Percentiles rank a stretch among this genome's conserved stretches.
phyloP scores from a whole-genome alignment of 768 basidiomycete species.

The Pleurotus djamor region DNA sequence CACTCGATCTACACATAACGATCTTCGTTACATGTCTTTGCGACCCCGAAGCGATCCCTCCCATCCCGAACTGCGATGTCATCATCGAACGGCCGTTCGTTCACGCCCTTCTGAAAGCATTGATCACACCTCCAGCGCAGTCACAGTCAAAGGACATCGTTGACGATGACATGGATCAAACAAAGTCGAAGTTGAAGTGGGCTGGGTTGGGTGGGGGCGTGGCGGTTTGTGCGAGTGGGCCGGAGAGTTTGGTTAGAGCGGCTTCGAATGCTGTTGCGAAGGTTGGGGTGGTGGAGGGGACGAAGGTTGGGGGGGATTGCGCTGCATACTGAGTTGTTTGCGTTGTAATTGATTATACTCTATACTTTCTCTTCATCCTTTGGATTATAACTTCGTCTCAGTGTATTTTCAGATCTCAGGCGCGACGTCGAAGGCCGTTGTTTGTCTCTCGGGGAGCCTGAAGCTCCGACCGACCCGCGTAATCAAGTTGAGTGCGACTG shows the following conservation, averaged over 20 bases:
- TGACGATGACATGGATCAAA: not conserved
- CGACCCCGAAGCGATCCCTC: slow-evolving; percentile 61
- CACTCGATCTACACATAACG: slow-evolving; percentile 67
- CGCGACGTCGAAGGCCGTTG: too few relatives aligned
- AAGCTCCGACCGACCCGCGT: too few relatives aligned
- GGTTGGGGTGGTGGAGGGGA: slow-evolving; percentile 36
- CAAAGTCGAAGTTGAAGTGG: slow-evolving; percentile 18
- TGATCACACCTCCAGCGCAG: slow-evolving; percentile 24
- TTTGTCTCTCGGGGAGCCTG: too few relatives aligned
- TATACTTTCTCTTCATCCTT: too few relatives aligned
- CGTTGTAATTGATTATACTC: slow-evolving; percentile 20
- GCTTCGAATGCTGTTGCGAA: slow-evolving; percentile 77
- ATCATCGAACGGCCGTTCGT: slow-evolving; percentile 47
- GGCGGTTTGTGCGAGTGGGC: slow-evolving; percentile 81
- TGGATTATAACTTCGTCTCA: too few relatives aligned
- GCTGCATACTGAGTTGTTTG: slow-evolving; percentile 77
- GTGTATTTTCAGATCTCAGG: too few relatives aligned
- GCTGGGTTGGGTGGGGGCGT: slow-evolving; percentile 54
- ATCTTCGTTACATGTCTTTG: slow-evolving; percentile 80
- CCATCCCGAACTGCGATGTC: slow-evolving; percentile 65
- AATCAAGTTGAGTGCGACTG: too few relatives aligned
- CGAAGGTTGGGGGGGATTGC: slow-evolving; percentile 62
- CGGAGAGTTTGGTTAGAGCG: slow-evolving; percentile 66
- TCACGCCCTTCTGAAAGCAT: slow-evolving; percentile 38
- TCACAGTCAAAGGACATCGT: not conserved